phyloP scores from a whole-genome alignment of 202 grass and related monocot genomes.

The Bolboschoenoplectus hybrid region DNA sequence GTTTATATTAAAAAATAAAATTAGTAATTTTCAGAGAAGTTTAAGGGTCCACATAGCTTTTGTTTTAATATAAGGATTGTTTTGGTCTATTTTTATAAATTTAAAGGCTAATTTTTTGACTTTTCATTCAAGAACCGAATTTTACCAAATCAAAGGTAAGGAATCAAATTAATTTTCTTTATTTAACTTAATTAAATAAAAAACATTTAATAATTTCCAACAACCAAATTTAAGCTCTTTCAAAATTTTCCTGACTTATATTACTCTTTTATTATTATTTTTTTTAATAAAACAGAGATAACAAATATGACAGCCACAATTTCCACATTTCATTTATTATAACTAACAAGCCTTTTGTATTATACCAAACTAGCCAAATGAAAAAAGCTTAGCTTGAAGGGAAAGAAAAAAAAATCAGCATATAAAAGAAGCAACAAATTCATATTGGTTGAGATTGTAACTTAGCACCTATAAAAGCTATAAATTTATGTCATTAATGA shows the following conservation, averaged over 20 bases:
- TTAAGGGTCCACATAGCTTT: too few species aligned
- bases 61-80: too few species aligned
- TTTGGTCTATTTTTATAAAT: background rate
- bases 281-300: background rate
- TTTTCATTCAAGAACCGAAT: background rate
- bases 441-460: conserved; percentile 43
- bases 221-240: background rate
- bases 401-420: conserved; percentile 27
- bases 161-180: background rate
- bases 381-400: conserved; percentile 31
- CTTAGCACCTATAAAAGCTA: conserved; percentile 35
- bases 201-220: background rate
- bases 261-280: background rate
- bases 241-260: background rate
- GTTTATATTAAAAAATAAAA: too few species aligned
- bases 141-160: background rate
- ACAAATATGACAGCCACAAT: background rate
- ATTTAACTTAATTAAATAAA: background rate
- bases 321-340: background rate
- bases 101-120: background rate
- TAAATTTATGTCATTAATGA: conserved; percentile 31
- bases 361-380: conserved; percentile 31
- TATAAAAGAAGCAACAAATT: conserved; percentile 37
- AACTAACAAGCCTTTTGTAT: background rate
- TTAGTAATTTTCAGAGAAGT: too few species aligned